These are phyloP conservation scores for Neostapfia colusana DNA, from an alignment of 176 grass and related monocot genomes.

Conservation along the genomic window DNA sequence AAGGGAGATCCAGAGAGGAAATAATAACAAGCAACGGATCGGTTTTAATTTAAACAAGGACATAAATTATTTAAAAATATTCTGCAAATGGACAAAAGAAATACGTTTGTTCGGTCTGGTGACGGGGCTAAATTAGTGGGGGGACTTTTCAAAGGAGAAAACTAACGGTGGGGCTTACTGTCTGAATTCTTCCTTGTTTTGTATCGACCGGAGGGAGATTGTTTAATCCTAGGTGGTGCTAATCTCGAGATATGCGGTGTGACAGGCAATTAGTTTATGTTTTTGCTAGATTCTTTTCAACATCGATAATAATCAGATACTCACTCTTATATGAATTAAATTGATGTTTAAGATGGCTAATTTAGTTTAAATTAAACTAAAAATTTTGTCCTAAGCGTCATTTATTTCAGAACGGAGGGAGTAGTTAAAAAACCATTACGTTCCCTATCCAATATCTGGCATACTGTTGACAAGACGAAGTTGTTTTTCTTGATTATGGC, in stretches of 20 bases:
- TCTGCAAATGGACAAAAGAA: constrained; percentile 28
- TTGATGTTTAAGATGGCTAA: no score
- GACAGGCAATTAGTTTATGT: constrained; percentile 53
- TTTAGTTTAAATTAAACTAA: no score
- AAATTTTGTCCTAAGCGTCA: no score
- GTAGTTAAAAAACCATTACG: background rate
- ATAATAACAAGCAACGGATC: constrained; percentile 39
- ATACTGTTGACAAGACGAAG: constrained; percentile 19
- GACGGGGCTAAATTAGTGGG: constrained; percentile 44
- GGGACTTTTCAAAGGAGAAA: constrained; percentile 17
- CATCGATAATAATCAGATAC: no score
- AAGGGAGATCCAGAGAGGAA: constrained; percentile 42
- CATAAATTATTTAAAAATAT: constrained; percentile 26
- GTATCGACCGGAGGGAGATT: constrained; percentile 28
- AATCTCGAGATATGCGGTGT: constrained; percentile 71
- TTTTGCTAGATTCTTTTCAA: background rate
- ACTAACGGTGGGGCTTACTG: constrained; percentile 49
- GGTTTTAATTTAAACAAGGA: constrained; percentile 43
- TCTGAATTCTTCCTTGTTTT: constrained; percentile 42
- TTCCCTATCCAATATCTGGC: constrained; percentile 21
- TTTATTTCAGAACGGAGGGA: no score
- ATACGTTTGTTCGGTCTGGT: constrained; percentile 41
- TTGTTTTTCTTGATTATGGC: constrained; percentile 31
- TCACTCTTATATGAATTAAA: no score
- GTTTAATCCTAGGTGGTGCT: constrained; percentile 51